Evolutionary conservation across 2,329 filamentous ascomycete genomes (phyloP).

Genomic region (Colletotrichum eremochloae): DNA sequence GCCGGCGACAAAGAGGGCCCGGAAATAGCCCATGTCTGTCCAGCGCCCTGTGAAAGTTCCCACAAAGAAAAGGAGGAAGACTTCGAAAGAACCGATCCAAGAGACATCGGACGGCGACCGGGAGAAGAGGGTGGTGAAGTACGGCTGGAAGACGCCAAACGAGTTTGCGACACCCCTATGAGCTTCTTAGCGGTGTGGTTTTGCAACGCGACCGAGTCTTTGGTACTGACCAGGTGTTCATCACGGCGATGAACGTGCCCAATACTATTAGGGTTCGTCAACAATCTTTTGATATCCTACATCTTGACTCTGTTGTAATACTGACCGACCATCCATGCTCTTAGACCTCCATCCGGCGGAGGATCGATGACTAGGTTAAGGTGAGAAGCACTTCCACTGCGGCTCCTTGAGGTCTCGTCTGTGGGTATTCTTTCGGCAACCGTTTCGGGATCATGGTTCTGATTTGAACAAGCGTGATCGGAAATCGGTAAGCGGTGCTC

Average conservation of each 20-base stretch:
- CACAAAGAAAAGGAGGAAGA: slow-evolving; percentile 68
- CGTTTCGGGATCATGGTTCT: background rate
- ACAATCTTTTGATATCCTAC: background rate
- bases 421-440: background rate
- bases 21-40: slow-evolving; percentile 67
- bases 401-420: slow-evolving; percentile 41
- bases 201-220: too few relatives aligned
- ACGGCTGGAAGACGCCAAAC: slow-evolving; percentile 67
- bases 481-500: background rate
- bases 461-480: background rate
- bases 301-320: slow-evolving; percentile 4
- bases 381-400: slow-evolving; percentile 57
- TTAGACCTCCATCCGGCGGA: slow-evolving; percentile 64
- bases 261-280: slow-evolving; percentile 46
- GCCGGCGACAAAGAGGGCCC: slow-evolving; percentile 56
- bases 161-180: slow-evolving; percentile 66
- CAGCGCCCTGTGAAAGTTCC: slow-evolving; percentile 66
- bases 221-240: slow-evolving; percentile 61
- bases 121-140: slow-evolving; percentile 59
- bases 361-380: slow-evolving; percentile 59
- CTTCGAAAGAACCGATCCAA: slow-evolving; percentile 68
- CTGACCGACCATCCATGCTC: slow-evolving; percentile 62
- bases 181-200: slow-evolving; percentile 6
- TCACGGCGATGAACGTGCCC: slow-evolving; percentile 60
- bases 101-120: slow-evolving; percentile 61